Evolutionary conservation across 2,329 filamentous ascomycete species (phyloP), one percentile per base, ranked within the genome.

Genomic region (Paraconiothyrium sp.): DNA sequence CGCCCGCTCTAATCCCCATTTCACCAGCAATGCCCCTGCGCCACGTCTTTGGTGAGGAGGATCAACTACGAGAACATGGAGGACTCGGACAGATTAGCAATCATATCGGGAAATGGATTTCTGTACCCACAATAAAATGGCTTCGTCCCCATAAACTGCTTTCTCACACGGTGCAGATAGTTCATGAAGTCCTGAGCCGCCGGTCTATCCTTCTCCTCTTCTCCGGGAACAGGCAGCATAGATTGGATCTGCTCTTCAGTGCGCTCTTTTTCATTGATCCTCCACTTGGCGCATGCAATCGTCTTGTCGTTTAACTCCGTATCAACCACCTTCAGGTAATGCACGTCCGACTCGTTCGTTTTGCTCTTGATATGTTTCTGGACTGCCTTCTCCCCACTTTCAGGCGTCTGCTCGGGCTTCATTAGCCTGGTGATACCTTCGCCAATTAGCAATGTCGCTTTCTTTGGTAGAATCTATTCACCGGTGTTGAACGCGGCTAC

Each of bases 11-110:
- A 76, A 63, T 0, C 81, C 82, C 76, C 77, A 79, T 27, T 76
- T 62, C 55, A 84, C 52, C 9, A 80, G 67, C 70, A 79, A 66
- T 1, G 69, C 67, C 0, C 81, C 82, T 30, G 81, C 79, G 1
- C 82, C 82, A 54, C 74, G 74, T 6, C 81, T 69, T 39, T 81
- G 78, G 58, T 82, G 76, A 2, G 71, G 71, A 5, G 80, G 80
- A 59, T 79, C 70, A 5, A 78, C 79, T 5, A 68, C 61, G 1
- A 78, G 63, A 1, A 78, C 63, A 47, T 77, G 72, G 1, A 78
- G 58, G 30, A 78, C 74, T 77, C 13, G 2, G 0, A 8, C 62
- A 49, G 10, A 20, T 47, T 48, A 35, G n/a, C 35, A 30, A 4
- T 22, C 4, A 16, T 11, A 20, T 27, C 4, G 32, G 34, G 13